Percentiles rank a stretch among this genome's conserved stretches.
Conservation (phyloP, 345 rosid genomes). For the Lagerstroemia speciosa region DNA sequence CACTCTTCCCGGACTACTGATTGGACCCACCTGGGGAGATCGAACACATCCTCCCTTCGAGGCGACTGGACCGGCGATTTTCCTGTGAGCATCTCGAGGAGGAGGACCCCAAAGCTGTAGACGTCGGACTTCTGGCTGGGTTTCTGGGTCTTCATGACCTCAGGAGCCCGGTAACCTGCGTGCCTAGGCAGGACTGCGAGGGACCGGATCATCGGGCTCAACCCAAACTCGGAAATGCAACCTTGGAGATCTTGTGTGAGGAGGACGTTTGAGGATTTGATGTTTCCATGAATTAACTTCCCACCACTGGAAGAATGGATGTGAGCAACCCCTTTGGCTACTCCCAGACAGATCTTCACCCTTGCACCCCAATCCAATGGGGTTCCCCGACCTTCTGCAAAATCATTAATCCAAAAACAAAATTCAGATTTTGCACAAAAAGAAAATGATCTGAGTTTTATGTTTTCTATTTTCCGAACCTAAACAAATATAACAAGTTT, state of each 20-base stretch:
- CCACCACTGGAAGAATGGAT: conserved; percentile 58
- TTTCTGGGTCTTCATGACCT: conserved; percentile 51
- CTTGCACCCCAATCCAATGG: conserved; percentile 70
- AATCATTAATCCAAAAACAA: not conserved
- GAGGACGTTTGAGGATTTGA: conserved; percentile 74
- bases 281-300: conserved; percentile 62
- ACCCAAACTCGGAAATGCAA: conserved; percentile 65
- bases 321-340: conserved; percentile 65
- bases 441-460: too few relatives aligned
- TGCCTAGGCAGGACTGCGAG: conserved; percentile 48
- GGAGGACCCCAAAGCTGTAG: conserved; percentile 79
- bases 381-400: conserved; percentile 30
- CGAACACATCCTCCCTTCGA: conserved; percentile 53
- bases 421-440: not conserved
- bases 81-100: conserved; percentile 82
- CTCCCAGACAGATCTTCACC: conserved; percentile 56
- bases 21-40: conserved; percentile 85
- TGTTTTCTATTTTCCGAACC: too few relatives aligned
- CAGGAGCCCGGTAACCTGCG: conserved; percentile 77
- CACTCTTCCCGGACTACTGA: conserved; percentile 87
- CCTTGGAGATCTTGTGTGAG: conserved; percentile 45
- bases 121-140: conserved; percentile 56
- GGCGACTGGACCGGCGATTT: conserved; percentile 59
- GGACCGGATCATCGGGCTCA: conserved; percentile 48
- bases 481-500: too few relatives aligned